Percentiles rank a stretch among this genome's conserved stretches.
These are phyloP conservation scores for Aureoboletus auriporus DNA, from an alignment of 768 basidiomycete species.

Conservation along the genomic window DNA sequence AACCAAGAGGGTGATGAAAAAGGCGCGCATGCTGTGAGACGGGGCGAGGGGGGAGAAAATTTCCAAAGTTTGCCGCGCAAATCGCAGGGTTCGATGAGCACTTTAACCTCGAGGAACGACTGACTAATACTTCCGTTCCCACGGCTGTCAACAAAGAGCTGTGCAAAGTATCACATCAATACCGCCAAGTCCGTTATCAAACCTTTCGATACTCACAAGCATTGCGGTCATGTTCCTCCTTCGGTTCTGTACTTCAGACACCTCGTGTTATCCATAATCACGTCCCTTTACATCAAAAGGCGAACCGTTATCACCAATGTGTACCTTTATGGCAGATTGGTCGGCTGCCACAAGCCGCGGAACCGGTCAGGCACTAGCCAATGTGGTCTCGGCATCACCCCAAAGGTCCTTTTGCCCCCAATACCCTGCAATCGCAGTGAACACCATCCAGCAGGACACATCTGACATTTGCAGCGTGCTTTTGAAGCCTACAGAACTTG, in stretches of 20 bases:
- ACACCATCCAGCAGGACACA: constrained; percentile 69
- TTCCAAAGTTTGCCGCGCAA: too few species aligned
- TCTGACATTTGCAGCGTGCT: constrained; percentile 34
- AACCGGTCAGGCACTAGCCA: constrained; percentile 25
- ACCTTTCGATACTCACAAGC: constrained; percentile 2
- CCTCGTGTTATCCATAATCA: neutral
- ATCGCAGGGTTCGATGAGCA: neutral
- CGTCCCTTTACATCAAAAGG: constrained; percentile 7
- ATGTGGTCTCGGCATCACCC: constrained; percentile 63
- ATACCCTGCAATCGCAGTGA: constrained; percentile 56
- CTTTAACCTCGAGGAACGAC: too few species aligned
- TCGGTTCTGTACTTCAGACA: too few species aligned
- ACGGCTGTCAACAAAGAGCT: constrained; percentile 8
- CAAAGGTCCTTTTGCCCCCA: constrained; percentile 85
- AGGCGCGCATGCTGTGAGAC: constrained; percentile 40
- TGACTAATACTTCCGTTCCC: constrained; percentile 9
- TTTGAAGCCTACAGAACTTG: neutral
- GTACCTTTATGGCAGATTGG: neutral
- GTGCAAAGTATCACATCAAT: neutral
- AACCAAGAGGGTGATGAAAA: constrained; percentile 42
- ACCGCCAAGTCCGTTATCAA: neutral
- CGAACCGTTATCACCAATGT: neutral
- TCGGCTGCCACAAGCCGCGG: neutral
- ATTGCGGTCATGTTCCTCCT: neutral
- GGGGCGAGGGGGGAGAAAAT: constrained; percentile 10